Base-by-base conservation (phyloP, 768 basidiomycete species). In the Tricholoma matsutake region DNA sequence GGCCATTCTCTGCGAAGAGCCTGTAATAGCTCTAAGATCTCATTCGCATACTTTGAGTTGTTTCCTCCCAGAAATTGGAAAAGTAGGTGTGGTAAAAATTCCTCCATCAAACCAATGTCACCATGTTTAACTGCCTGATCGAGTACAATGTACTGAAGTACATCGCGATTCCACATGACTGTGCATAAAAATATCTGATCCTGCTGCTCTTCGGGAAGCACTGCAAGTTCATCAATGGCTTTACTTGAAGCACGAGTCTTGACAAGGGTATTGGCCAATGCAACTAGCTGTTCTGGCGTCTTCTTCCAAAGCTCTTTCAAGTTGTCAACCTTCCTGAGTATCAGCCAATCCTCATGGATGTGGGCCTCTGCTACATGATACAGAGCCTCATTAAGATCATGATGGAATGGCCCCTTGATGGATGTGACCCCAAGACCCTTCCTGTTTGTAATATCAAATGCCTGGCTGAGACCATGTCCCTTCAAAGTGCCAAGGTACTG, bases 321-420 rank as follows among this genome's bases (percentile, higher is more conserved):
- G n/a, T n/a, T n/a, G n/a, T n/a, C n/a, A n/a, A n/a, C n/a, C n/a
- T 64, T 34, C 0, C 61, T 68, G 20, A 76, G 60, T 1, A 58
- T 29, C 3, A 67, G 34, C 77, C 77, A 80, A 25, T 69, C 62
- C 13, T 65, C 72, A 3, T 65, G 73, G 3, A 82, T 61, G 47
- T 76, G 76, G 0, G 77, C 80, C 41, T 78, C 76, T 0, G 70
- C 66, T 14, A 79, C 64, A 57, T 76, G 71, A 22, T 68, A 63
- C 0, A 81, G 54, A 0, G 71, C 71, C 41, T 81, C 78, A 14
- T 75, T 64, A 0, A 79, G 61, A 57, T 75, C 57, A 57, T 77
- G 73, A 59, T 71, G 68, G 52, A 77, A 76, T 3, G 73, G 69
- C 0, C 76, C 76, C 61, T 75, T 64, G 0, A 65, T 73, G 13